phyloP scores from a whole-genome alignment of 306 rosid species.

The Clitoria ternatea region DNA sequence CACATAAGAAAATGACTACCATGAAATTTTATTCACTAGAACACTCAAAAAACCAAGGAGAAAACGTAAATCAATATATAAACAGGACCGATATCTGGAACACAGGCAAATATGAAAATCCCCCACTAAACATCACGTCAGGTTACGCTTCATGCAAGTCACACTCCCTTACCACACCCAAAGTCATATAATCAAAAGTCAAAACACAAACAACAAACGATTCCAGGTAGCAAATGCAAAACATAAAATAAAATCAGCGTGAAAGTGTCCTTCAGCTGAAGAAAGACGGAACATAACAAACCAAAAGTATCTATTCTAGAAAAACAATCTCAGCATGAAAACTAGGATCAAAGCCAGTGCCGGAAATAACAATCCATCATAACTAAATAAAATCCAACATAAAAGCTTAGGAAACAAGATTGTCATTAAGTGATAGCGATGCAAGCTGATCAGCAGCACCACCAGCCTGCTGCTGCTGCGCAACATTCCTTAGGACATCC shows the following conservation, averaged over 20 bases:
- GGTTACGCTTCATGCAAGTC: too few species aligned
- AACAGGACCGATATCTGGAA: too few species aligned
- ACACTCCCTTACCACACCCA: not conserved
- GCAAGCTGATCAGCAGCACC: slow-evolving; percentile 81
- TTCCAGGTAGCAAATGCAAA: slow-evolving; percentile 13
- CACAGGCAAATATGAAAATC: too few species aligned
- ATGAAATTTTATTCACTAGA: too few species aligned
- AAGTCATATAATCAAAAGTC: not conserved
- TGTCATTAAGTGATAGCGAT: slow-evolving; percentile 72
- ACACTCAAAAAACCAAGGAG: too few species aligned
- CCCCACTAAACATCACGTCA: too few species aligned
- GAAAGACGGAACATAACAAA: slow-evolving; percentile 1
- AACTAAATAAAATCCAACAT: slow-evolving; percentile 5
- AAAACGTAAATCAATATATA: too few species aligned
- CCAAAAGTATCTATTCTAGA: slow-evolving; percentile 18
- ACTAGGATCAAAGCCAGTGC: slow-evolving; percentile 31
- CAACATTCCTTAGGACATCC: slow-evolving; percentile 90
- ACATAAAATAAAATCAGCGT: slow-evolving; percentile 13
- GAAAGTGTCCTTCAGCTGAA: slow-evolving; percentile 18
- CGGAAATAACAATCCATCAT: slow-evolving; percentile 26
- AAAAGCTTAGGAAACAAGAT: slow-evolving; percentile 62
- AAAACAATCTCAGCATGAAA: slow-evolving; percentile 40
- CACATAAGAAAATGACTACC: too few species aligned
- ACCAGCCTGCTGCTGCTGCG: slow-evolving; percentile 90
- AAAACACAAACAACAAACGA: too few species aligned